These are phyloP conservation scores for Moniliella sp. DNA, from an alignment of 1,284 basidiomycete species.

Conservation along the genomic window DNA sequence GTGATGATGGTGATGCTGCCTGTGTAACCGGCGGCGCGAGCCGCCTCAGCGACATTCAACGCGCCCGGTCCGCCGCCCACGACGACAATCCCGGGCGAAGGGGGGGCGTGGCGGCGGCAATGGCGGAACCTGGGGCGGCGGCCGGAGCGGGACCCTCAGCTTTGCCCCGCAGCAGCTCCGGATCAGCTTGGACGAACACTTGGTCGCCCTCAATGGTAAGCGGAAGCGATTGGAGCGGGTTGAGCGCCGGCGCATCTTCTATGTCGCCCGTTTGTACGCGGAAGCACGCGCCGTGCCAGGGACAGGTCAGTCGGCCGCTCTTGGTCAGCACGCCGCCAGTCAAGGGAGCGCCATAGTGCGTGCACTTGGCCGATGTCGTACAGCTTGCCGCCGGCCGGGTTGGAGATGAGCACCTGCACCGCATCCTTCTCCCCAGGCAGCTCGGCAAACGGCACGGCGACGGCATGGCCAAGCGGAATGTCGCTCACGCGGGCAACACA, in stretches of 20 bases:
- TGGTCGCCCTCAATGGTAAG: conserved; percentile 47
- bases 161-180: conserved; percentile 41
- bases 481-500: too few species aligned
- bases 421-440: conserved; percentile 47
- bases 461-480: too few species aligned
- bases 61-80: conserved; percentile 64
- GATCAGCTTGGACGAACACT: conserved; percentile 58
- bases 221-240: conserved; percentile 62
- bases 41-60: conserved; percentile 57
- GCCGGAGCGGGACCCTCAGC: conserved; percentile 16
- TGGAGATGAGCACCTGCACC: conserved; percentile 45
- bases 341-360: conserved; percentile 64
- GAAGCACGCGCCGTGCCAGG: conserved; percentile 86
- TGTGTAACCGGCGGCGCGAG: conserved; percentile 58
- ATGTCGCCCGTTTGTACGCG: conserved; percentile 42
- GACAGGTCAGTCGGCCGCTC: conserved; percentile 56
- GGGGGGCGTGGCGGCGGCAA: too few species aligned
- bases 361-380: conserved; percentile 60
- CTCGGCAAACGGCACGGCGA: too few species aligned
- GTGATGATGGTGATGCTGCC: conserved; percentile 58
- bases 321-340: conserved; percentile 58
- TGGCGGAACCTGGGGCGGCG: conserved; percentile 27
- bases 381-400: conserved; percentile 46
- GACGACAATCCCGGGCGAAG: conserved; percentile 53
- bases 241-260: conserved; percentile 73